A percentile compares a stretch with the other conserved stretches of the same genome.
Conservation (phyloP, 2,329 filamentous ascomycete genomes). For the Phialophora chinensis region DNA sequence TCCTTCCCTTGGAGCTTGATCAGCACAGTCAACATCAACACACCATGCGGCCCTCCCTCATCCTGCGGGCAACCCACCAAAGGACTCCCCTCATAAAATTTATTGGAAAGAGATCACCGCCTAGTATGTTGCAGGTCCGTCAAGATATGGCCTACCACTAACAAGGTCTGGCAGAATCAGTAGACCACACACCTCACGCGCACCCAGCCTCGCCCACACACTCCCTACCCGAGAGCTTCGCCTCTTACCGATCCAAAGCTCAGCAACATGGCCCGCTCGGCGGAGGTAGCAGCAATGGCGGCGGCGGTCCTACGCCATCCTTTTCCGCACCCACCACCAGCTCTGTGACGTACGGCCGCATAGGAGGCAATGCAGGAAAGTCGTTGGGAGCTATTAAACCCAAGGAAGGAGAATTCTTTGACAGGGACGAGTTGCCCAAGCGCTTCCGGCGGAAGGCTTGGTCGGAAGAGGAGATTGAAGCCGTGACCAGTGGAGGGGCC, state of each 20-base stretch:
- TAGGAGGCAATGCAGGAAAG: slow-evolving; percentile 69
- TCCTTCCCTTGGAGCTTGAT: slow-evolving; percentile 11
- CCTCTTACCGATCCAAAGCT: slow-evolving; percentile 66
- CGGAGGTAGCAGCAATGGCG: slow-evolving; percentile 42
- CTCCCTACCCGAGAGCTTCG: slow-evolving; percentile 61
- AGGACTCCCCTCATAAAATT: slow-evolving; percentile 58
- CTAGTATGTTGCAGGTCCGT: slow-evolving; percentile 45
- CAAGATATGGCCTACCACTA: slow-evolving; percentile 6
- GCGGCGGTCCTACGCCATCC: slow-evolving; percentile 36
- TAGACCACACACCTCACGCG: slow-evolving; percentile 62
- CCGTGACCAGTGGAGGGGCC: slow-evolving; percentile 90
- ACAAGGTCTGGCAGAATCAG: slow-evolving; percentile 44
- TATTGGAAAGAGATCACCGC: slow-evolving; percentile 54
- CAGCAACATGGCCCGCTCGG: slow-evolving; percentile 68
- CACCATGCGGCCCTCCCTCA: slow-evolving; percentile 49
- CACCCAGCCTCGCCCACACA: slow-evolving; percentile 68
- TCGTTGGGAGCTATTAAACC: slow-evolving; percentile 75
- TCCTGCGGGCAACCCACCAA: slow-evolving; percentile 48
- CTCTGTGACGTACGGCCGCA: slow-evolving; percentile 45
- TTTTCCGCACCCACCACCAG: slow-evolving; percentile 26
- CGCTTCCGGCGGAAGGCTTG: slow-evolving; percentile 80
- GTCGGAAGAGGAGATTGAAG: slow-evolving; percentile 86
- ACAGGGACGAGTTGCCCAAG: slow-evolving; percentile 82
- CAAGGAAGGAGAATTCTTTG: slow-evolving; percentile 78
- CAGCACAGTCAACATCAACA: slow-evolving; percentile 4